These are phyloP conservation scores for Komagataella pseudopastoris DNA, from an alignment of 805 yeast genomes.

Conservation along the genomic window DNA sequence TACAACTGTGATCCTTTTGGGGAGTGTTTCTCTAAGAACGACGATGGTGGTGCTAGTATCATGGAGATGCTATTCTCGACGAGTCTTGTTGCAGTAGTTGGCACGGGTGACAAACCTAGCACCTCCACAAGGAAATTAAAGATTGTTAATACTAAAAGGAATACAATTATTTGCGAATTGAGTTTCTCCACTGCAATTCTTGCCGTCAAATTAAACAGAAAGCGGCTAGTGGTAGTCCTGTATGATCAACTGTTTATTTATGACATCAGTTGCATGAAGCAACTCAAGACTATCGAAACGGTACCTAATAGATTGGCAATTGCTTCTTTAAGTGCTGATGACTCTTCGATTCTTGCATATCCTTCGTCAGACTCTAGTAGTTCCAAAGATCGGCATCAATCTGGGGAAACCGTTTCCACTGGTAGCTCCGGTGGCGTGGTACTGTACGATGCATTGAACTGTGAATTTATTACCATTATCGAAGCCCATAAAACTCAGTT, in stretches of 20 bases:
- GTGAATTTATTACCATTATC: conserved; percentile 68
- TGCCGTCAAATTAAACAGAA: conserved; percentile 67
- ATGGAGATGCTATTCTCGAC: conserved; percentile 89
- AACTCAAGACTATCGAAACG: conserved; percentile 58
- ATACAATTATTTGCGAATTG: conserved; percentile 69
- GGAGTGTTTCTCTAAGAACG: conserved; percentile 24
- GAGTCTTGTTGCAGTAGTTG: conserved; percentile 74
- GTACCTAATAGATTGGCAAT: conserved; percentile 20
- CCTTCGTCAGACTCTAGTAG: conserved; percentile 27
- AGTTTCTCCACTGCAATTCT: conserved; percentile 70
- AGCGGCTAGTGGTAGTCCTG: conserved; percentile 65
- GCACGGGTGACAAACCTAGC: conserved; percentile 55
- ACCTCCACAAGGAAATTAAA: conserved; percentile 72
- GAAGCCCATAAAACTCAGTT: conserved; percentile 79
- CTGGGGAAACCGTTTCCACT: background rate
- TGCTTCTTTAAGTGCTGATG: conserved; percentile 22
- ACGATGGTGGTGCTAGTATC: conserved; percentile 47
- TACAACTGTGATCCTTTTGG: conserved; percentile 87
- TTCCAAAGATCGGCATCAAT: background rate
- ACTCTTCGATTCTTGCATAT: conserved; percentile 37
- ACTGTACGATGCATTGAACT: conserved; percentile 60
- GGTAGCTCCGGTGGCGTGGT: conserved; percentile 46
- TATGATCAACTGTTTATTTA: conserved; percentile 76
- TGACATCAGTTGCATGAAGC: conserved; percentile 81
- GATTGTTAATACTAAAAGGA: conserved; percentile 73